phyloP scores from a whole-genome alignment of 2,329 filamentous ascomycete genomes.

The Fusarium duplospermum region DNA sequence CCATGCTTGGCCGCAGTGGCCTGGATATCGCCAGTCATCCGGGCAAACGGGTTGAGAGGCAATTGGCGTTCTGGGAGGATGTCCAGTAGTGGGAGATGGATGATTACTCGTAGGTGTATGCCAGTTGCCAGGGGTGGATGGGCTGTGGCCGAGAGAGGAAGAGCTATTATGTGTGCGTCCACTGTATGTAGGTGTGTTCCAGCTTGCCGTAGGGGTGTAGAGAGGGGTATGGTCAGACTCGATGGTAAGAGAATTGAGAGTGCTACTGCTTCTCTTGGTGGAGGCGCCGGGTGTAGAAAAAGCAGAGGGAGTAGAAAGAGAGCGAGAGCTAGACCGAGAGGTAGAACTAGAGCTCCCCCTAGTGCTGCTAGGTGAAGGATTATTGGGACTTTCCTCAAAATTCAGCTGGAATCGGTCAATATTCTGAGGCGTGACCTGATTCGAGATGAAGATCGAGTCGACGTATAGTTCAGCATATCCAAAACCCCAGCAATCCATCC shows the following conservation, averaged over 20 bases:
- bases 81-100: neutral
- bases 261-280: neutral
- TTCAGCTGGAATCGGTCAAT: slow-evolving; percentile 12
- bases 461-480: slow-evolving; percentile 4
- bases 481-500: neutral
- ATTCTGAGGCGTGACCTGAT: slow-evolving; percentile 13
- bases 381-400: neutral
- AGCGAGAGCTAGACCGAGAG: neutral
- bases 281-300: neutral
- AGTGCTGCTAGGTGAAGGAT: neutral
- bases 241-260: neutral
- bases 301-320: neutral
- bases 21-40: neutral
- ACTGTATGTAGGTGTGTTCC: neutral
- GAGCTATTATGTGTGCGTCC: neutral
- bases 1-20: neutral
- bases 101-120: neutral
- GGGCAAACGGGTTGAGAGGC: neutral
- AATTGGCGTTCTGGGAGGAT: neutral
- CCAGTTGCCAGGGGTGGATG: neutral
- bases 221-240: neutral
- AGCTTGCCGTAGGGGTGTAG: neutral
- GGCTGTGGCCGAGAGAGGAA: neutral
- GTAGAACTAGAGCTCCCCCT: neutral
- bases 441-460: slow-evolving; percentile 22